These are phyloP conservation scores for Sphaerobolus stellatus DNA, from an alignment of 1,284 basidiomycete species.

Conservation along the genomic window DNA sequence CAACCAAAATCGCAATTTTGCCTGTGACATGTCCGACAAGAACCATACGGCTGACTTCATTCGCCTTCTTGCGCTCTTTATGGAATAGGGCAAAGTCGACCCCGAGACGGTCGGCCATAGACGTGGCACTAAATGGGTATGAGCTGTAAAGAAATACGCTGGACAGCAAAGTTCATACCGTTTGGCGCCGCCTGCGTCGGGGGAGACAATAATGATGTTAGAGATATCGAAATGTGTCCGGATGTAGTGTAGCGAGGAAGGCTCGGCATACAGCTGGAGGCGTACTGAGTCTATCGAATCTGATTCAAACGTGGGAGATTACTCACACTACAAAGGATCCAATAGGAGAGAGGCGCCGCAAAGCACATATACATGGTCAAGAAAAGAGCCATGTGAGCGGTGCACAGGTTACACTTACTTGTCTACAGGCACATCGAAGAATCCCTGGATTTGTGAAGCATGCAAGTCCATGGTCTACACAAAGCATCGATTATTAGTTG, in stretches of 20 bases:
- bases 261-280: constrained; percentile 90
- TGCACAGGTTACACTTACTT: constrained; percentile 66
- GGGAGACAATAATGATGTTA: constrained; percentile 95
- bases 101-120: constrained; percentile 94
- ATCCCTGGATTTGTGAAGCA: constrained; percentile 98
- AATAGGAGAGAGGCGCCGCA: too few relatives aligned
- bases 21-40: constrained; percentile 93
- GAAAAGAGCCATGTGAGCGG: too few relatives aligned
- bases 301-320: neutral
- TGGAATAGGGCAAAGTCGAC: constrained; percentile 99
- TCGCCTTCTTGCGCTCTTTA: constrained; percentile 99
- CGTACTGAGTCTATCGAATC: constrained; percentile 15
- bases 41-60: constrained; percentile 98
- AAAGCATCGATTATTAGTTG: constrained; percentile 1
- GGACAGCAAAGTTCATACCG: constrained; percentile 53
- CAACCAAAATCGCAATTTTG: constrained; percentile 96
- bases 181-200: constrained; percentile 98
- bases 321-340: too few relatives aligned
- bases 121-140: constrained; percentile 73
- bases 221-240: constrained; percentile 86
- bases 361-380: neutral
- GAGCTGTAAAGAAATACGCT: constrained; percentile 2
- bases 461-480: constrained; percentile 95
- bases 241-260: constrained; percentile 94
- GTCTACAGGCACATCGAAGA: constrained; percentile 99